Base-by-base conservation (phyloP, 176 grass and related monocot species). In the Paspalum vaginatum region DNA sequence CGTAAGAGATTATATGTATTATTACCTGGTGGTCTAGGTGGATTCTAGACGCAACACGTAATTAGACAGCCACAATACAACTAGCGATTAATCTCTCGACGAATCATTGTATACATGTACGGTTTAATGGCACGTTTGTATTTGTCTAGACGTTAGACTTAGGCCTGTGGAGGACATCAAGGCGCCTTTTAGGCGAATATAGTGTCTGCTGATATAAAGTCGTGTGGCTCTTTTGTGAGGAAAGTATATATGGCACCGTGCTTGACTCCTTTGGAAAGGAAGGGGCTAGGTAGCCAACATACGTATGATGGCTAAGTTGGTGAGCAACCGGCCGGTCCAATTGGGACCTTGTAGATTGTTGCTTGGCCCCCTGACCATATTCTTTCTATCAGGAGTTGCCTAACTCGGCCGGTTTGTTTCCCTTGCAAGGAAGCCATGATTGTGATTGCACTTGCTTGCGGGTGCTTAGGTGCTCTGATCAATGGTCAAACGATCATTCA, bases 361-460 rank as follows among this genome's bases (percentile, higher is more conserved):
- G 57, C 58, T 62, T 49, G 73, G 68, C 68, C 21, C 56, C 54
- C 48, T 76, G 56, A 17, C 54, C 70, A 68, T 84, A 62, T 63
- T 60, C 64, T 25, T 69, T 22, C 50, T 41, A 42, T 25, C 46
- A 72, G 8, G 16, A 69, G 54, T 69, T 75, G 81, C 76, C 86
- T 61, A 20, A 53, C 43, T 43, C 42, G 50, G 13, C 53, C 11
- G 52, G 64, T 60, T 85, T 71, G 87, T 71, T 71, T 80, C 82
- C 77, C 82, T 89, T 85, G 49, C 21, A 89, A 89, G 82, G 37
- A 85, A 85, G 11, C 59, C 53, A 44, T 57, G 78, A 81, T 7
- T 58, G 65, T 17, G 71, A 79, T 61, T 9, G 65, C 52, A 60
- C 26, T 78, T 22, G 60, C 49, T 26, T 45, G 27, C 52, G 59